These are phyloP conservation scores for Aspergillus affinis DNA, from an alignment of 495 filamentous ascomycete genomes.

Conservation along the genomic window DNA sequence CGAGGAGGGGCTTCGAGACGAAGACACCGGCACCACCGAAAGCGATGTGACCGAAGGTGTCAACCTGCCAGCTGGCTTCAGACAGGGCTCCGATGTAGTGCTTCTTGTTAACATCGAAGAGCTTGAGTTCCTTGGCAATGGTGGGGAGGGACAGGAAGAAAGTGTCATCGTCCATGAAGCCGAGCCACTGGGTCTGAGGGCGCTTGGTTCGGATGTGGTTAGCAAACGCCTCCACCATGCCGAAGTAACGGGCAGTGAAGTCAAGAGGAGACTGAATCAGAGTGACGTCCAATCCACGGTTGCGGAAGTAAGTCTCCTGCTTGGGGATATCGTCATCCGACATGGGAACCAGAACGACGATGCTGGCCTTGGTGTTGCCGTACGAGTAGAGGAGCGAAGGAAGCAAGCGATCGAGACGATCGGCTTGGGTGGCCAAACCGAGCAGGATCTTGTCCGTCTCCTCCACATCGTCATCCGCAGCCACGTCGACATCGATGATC, in stretches of 20 bases:
- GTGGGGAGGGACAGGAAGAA: slow-evolving; percentile 65
- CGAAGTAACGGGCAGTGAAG: slow-evolving; percentile 64
- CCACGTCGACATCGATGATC: slow-evolving; percentile 46
- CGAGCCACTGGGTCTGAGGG: slow-evolving; percentile 61
- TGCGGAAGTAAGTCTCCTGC: slow-evolving; percentile 49
- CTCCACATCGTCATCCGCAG: slow-evolving; percentile 43
- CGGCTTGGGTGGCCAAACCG: slow-evolving; percentile 51
- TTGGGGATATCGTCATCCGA: slow-evolving; percentile 44
- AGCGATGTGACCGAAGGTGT: slow-evolving; percentile 62
- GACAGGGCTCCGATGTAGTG: slow-evolving; percentile 63
- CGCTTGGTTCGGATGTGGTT: slow-evolving; percentile 46
- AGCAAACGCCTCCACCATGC: slow-evolving; percentile 57
- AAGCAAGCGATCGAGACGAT: slow-evolving; percentile 48
- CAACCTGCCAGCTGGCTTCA: slow-evolving; percentile 60
- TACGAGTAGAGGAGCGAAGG: slow-evolving; percentile 51
- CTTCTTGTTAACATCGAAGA: slow-evolving; percentile 52
- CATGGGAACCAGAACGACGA: slow-evolving; percentile 50
- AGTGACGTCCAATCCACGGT: slow-evolving; percentile 53
- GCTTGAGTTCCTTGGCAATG: slow-evolving; percentile 51
- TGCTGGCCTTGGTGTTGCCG: slow-evolving; percentile 47
- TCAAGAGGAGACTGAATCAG: slow-evolving; percentile 53
- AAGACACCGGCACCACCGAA: slow-evolving; percentile 72
- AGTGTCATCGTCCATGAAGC: slow-evolving; percentile 71
- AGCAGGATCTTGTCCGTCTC: slow-evolving; percentile 53
- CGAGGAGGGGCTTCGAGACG: slow-evolving; percentile 58